Conservation (phyloP, 257 asterid species). For the Anisodus tanguticus region DNA sequence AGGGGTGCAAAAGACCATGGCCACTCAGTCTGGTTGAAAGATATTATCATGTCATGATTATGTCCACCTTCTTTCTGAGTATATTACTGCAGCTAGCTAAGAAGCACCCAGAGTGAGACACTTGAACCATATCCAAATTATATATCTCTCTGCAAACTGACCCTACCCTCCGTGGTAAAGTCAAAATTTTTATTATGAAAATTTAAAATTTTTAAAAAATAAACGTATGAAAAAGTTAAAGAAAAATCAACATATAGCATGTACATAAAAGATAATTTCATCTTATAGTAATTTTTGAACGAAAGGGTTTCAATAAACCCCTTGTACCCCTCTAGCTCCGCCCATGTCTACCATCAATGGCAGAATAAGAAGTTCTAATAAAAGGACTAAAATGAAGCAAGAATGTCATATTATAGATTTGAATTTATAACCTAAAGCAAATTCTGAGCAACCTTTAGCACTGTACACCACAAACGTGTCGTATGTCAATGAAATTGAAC, state of each 20-base stretch:
- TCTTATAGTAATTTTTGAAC: too few relatives aligned
- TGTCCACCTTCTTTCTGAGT: slow-evolving; percentile 30
- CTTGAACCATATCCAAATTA: slow-evolving; percentile 34
- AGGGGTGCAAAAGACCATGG: slow-evolving; percentile 20
- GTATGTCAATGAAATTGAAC: background rate
- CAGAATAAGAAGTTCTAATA: background rate
- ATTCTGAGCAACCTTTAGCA: background rate
- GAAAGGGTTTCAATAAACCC: too few relatives aligned
- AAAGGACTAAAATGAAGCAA: background rate
- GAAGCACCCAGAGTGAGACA: slow-evolving; percentile 38
- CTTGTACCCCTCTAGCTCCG: too few relatives aligned
- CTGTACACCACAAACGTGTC: background rate
- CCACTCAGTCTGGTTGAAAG: slow-evolving; percentile 15
- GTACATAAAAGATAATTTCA: too few relatives aligned
- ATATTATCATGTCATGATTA: slow-evolving; percentile 41
- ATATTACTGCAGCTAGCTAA: background rate
- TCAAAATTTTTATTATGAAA: background rate
- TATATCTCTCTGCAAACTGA: slow-evolving; percentile 22
- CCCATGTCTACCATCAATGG: too few relatives aligned
- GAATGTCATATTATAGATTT: background rate
- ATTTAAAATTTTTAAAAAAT: background rate
- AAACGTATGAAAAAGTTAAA: too few relatives aligned
- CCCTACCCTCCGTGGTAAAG: background rate
- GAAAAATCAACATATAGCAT: too few relatives aligned
- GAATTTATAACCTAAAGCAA: background rate